phyloP scores from a whole-genome alignment of 75 land plant species.

The Selaginella moellendorffii region DNA sequence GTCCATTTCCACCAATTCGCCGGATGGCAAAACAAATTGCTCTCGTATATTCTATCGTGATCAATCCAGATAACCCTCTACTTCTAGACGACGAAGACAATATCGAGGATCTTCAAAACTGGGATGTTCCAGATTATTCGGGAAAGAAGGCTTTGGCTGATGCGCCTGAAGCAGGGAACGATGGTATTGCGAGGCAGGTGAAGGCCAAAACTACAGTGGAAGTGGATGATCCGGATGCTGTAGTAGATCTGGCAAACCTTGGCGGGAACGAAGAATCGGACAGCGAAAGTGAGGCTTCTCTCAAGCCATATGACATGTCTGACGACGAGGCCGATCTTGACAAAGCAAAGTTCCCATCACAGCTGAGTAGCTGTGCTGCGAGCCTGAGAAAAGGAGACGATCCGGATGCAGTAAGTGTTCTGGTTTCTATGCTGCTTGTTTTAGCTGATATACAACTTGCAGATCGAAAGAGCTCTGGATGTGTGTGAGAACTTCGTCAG shows the following conservation, averaged over 20 bases:
- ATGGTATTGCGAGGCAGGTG: slow-evolving; percentile 13
- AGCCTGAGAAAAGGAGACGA: slow-evolving; percentile 74
- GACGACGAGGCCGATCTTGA: slow-evolving; percentile 82
- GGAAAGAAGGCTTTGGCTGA: too few species aligned
- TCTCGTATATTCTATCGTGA: slow-evolving; percentile 56
- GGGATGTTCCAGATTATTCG: slow-evolving; percentile 49
- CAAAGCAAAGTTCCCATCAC: slow-evolving; percentile 38
- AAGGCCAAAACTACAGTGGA: slow-evolving; percentile 24
- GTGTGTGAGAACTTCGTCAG: slow-evolving; percentile 67
- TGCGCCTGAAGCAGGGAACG: slow-evolving; percentile 4
- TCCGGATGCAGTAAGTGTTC: slow-evolving; percentile 54
- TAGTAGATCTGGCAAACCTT: slow-evolving; percentile 37
- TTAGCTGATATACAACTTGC: slow-evolving; percentile 9
- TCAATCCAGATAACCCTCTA: slow-evolving; percentile 76
- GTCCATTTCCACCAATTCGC: slow-evolving; percentile 50
- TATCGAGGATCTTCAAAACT: slow-evolving; percentile 42
- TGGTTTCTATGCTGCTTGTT: too few species aligned
- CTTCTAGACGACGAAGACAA: slow-evolving; percentile 62
- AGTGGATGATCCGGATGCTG: slow-evolving; percentile 61
- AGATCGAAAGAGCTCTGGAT: slow-evolving; percentile 85
- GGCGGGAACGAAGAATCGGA: slow-evolving; percentile 34
- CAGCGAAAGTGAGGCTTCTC: slow-evolving; percentile 45
- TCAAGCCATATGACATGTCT: slow-evolving; percentile 75
- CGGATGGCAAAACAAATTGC: slow-evolving; percentile 82
- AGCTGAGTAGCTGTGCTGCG: slow-evolving; percentile 50